These are phyloP conservation scores for Fusarium guadeloupense DNA, from an alignment of 2,329 filamentous ascomycete species.

Conservation along the genomic window DNA sequence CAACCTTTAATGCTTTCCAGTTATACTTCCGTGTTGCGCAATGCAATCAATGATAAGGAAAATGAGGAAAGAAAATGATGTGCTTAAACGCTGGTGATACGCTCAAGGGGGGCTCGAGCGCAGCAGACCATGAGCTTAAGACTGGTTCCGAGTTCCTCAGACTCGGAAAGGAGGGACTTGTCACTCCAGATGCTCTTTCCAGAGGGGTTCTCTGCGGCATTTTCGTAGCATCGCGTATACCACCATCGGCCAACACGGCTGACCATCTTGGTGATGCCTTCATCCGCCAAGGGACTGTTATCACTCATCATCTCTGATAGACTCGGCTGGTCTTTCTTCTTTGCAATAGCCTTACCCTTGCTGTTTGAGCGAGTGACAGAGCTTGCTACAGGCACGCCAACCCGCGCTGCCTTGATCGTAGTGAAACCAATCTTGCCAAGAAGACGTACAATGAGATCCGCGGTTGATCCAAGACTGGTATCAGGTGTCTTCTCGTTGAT, in stretches of 20 bases:
- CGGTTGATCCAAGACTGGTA: constrained; percentile 67
- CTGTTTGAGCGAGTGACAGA: constrained; percentile 50
- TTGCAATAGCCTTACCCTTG: constrained; percentile 24
- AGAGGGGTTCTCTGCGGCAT: constrained; percentile 59
- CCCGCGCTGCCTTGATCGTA: constrained; percentile 77
- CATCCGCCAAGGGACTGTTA: constrained; percentile 75
- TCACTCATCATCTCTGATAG: constrained; percentile 79
- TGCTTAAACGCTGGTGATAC: constrained; percentile 58
- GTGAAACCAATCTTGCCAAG: constrained; percentile 76
- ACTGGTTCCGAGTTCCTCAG: constrained; percentile 84
- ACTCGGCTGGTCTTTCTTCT: constrained; percentile 59
- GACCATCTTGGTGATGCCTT: constrained; percentile 91
- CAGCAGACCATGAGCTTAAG: constrained; percentile 93
- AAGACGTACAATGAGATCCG: constrained; percentile 70
- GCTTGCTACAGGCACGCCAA: constrained; percentile 78
- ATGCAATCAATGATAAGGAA: constrained; percentile 22
- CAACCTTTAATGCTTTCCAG: constrained; percentile 37
- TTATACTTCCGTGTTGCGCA: constrained; percentile 22
- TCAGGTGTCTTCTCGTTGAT: constrained; percentile 69
- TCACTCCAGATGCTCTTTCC: constrained; percentile 80
- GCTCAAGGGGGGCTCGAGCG: constrained; percentile 76
- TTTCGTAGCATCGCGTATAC: constrained; percentile 94
- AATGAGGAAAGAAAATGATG: constrained; percentile 23
- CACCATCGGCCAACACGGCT: constrained; percentile 94
- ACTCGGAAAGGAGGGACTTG: constrained; percentile 78